Conservation (phyloP, 495 filamentous ascomycete species). For the Lasiosphaeria ovina region DNA sequence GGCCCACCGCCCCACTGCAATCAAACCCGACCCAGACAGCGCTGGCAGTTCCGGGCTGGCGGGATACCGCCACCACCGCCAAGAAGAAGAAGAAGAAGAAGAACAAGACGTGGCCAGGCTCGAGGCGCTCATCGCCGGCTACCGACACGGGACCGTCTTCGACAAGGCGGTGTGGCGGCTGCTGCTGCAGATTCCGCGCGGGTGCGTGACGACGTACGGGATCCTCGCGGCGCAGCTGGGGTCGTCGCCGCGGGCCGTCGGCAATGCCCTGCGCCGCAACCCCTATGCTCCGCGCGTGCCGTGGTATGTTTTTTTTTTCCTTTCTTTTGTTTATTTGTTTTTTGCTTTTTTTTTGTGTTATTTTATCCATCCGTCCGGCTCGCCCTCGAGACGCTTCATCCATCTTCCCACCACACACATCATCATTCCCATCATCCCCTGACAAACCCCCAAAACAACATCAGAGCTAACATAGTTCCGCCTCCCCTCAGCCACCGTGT, state of each 20-base stretch:
- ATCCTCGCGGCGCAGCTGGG: conserved; percentile 62
- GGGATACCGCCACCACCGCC: too few species aligned
- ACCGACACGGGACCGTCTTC: conserved; percentile 49
- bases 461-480: conserved; percentile 1
- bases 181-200: conserved; percentile 68
- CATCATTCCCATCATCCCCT: not conserved
- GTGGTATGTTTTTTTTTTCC: conserved; percentile 24
- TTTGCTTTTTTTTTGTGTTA: not conserved
- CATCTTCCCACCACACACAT: not conserved
- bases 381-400: too few species aligned
- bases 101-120: too few species aligned
- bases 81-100: too few species aligned
- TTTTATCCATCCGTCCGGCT: not conserved
- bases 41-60: too few species aligned
- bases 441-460: not conserved
- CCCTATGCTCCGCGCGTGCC: conserved; percentile 66
- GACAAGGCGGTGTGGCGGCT: conserved; percentile 61
- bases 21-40: too few species aligned
- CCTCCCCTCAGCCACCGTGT: conserved; percentile 39
- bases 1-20: too few species aligned
- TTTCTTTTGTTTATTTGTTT: too few species aligned
- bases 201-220: conserved; percentile 71
- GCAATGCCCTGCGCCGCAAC: conserved; percentile 70
- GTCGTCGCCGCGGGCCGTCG: conserved; percentile 76
- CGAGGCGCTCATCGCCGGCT: conserved; percentile 8